Evolutionary conservation across 192 early-diverging fungal genomes (phyloP).

Genomic region (Coemansia nantahalensis): DNA sequence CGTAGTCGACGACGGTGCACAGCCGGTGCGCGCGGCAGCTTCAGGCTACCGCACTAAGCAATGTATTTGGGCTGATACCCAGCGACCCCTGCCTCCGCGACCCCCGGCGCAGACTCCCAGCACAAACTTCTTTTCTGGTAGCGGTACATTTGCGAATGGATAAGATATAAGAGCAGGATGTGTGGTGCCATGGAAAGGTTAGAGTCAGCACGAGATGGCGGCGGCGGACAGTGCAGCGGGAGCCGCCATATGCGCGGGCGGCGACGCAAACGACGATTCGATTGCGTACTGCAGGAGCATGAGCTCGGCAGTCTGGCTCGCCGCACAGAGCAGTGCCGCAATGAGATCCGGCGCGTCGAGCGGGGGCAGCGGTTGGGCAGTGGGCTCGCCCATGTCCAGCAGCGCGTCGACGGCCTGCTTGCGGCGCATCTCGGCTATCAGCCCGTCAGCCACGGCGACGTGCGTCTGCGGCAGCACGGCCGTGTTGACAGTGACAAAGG

Average conservation of each 20-base stretch:
- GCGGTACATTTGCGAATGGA: no score
- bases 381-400: constrained; percentile 21
- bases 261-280: constrained; percentile 29
- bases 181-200: no score
- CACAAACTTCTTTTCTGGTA: no score
- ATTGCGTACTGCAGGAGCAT: constrained; percentile 30
- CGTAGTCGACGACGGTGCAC: no score
- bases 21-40: no score
- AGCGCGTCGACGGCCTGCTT: constrained; percentile 34
- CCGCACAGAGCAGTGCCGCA: constrained; percentile 1
- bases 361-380: neutral
- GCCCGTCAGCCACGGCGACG: constrained; percentile 8
- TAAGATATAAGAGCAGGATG: no score
- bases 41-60: no score
- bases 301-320: constrained; percentile 20
- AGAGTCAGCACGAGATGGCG: neutral
- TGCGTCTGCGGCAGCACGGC: constrained; percentile 22
- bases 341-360: neutral
- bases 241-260: neutral
- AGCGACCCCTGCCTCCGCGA: no score
- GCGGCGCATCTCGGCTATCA: constrained; percentile 23
- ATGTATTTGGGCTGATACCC: no score
- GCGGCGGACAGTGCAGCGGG: neutral
- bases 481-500: constrained; percentile 42
- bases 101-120: no score